These are phyloP conservation scores for Vaccinium vitisidaea DNA, from an alignment of 148 eudicot species.

Conservation along the genomic window DNA sequence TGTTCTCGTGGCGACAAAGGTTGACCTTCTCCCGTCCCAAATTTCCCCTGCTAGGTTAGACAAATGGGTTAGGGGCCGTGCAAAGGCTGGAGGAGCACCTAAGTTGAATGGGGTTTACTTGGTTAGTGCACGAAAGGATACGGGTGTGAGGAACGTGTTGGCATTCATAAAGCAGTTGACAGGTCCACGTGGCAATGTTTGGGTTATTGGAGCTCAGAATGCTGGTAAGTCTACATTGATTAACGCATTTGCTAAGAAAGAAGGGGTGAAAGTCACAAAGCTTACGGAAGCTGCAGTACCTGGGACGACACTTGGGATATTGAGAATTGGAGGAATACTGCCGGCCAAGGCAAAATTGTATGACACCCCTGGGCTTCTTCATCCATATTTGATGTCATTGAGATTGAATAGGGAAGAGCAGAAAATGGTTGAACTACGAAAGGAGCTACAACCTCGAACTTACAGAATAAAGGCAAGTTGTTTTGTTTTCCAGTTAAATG, in stretches of 20 bases:
- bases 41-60: slow-evolving; percentile 91
- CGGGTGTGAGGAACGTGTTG: slow-evolving; percentile 83
- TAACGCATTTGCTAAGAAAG: slow-evolving; percentile 83
- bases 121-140: slow-evolving; percentile 84
- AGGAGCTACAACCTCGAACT: slow-evolving; percentile 78
- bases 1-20: slow-evolving; percentile 85
- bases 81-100: slow-evolving; percentile 83
- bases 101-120: slow-evolving; percentile 82
- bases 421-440: slow-evolving; percentile 89
- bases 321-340: slow-evolving; percentile 86
- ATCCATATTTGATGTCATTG: slow-evolving; percentile 82
- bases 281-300: slow-evolving; percentile 97
- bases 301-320: slow-evolving; percentile 92
- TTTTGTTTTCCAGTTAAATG: slow-evolving; percentile 10
- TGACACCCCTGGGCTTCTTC: slow-evolving; percentile 91
- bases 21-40: slow-evolving; percentile 89
- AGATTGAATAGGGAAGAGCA: slow-evolving; percentile 87
- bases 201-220: slow-evolving; percentile 98
- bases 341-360: slow-evolving; percentile 95
- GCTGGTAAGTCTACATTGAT: slow-evolving; percentile 94
- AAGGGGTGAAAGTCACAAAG: slow-evolving; percentile 70
- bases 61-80: slow-evolving; percentile 91
- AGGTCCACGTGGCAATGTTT: slow-evolving; percentile 96
- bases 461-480: slow-evolving; percentile 81
- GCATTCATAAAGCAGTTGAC: slow-evolving; percentile 69